Evolutionary conservation across 352 stramenopile species (phyloP), one percentile per base, ranked within the genome.

Genomic region (Phytophthora melonis): DNA sequence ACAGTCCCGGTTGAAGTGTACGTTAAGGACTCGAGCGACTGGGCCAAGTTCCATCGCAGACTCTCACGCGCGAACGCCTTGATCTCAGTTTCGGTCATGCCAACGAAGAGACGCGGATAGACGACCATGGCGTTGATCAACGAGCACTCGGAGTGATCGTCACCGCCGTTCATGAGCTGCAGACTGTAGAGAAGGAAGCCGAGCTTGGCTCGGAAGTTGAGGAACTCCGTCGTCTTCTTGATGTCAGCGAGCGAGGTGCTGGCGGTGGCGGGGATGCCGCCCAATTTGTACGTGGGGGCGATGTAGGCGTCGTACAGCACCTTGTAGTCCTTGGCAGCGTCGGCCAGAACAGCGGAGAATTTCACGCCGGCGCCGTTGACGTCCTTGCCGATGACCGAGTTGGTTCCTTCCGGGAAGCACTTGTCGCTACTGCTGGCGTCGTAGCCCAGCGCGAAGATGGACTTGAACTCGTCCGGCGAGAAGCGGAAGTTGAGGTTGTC

Each of bases 201-300:
- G 34, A 87, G 54, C 60, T 84, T 84, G 54, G 80, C 80, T 18
- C 70, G 74, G 65, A 87, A 87, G 71, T 87, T 87, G 66, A 78
- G 66, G 75, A 72, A 87, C 47, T 72, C 69, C 8, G 63, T 47
- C 16, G 66, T 81, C 21, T 70, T 43, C 49, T 84, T 80, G 27
- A 76, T 68, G 21, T 81, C 58, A 19, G 66, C 69, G 30, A 80
- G 66, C 34, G 64, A 62, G 9, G 43, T 16, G 9, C 9, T 50
- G 10, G 63, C 55, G 14, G 19, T 19, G 58, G 58, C 27, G 59
- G 36, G 18, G 13, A 3, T 18, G 36, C 49, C 62, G 6, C 32
- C 77, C 62, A 85, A 62, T 68, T 80, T 80, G 76, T 82, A 72
- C 21, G 43, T 74, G 3, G 80, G 80, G 1, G 63, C 78, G 16